Base-by-base conservation (phyloP, 768 basidiomycete species). In the Psilocybe tampanensis region DNA sequence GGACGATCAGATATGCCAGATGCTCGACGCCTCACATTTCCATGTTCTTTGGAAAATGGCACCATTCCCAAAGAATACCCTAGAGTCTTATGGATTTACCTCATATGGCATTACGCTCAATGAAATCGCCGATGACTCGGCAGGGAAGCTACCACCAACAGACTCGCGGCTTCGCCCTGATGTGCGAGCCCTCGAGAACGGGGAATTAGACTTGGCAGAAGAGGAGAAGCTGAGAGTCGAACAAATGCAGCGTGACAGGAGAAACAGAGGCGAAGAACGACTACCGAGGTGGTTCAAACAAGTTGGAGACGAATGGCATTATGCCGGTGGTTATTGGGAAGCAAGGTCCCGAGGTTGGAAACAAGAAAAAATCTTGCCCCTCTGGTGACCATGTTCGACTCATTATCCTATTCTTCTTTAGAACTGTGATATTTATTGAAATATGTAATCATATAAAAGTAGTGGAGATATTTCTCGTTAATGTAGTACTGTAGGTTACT, bases 321-420 rank as follows among this genome's bases (percentile, higher is more conserved):
- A 93, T 66, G 69, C 63, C 19, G 92, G 93, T 36, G 90, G 88
- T 15, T 94, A 94, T 67, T 94, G 92, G 92, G 92, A 94, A 64
- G 79, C 82, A 32, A 80, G 89, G 61, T 76, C 78, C 50, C 77
- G 73, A 45, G 80, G 84, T 41, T 93, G 89, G 90, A 84, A 83
- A 64, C 77, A 72, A 44, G 70, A 71, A 11, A 55, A 67, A 6
- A 69, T 83, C 44, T 72, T 77, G 54, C 72, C 84, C 11, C 74
- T 92, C 36, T 92, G 90, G 90, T 92, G 44, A 52, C 44, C 32
- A 39, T 18, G 2, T 11, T n/a, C 12, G 49, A 32, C 19, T 22
- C n/a, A n/a, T n/a, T 11, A 51, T 17, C 19, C 12, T 32, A 17
- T 39, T 34, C 34, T 9, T 50, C n/a, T 36, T 18, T 15, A 18